Evolutionary conservation across 805 yeast genomes (phyloP), one percentile per base, ranked within the genome.

Genomic region (Komagataella ulmi): DNA sequence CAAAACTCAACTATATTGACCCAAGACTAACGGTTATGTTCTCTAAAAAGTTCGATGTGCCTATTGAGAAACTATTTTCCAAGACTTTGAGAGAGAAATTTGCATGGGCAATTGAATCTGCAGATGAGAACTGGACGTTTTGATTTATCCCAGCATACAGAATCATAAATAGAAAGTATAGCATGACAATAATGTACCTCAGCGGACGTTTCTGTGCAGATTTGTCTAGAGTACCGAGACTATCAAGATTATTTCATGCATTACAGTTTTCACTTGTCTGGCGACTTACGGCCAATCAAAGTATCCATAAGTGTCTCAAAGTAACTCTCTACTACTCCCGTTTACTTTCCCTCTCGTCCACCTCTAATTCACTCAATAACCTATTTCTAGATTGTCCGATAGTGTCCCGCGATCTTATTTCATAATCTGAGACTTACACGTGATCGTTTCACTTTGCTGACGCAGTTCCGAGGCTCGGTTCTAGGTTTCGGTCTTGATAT

Each of bases 81-180:
- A 90, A 89, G 69, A 87, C 98, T 0, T 71, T 91, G 51, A 72
- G 97, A 55, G 97, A 90, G 46, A 91, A 91, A 70, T 91, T 91
- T 69, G 82, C 79, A 48, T 91, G 98, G 98, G 98, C 98, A 30
- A 84, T 91, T 51, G 95, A 90, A 65, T 81, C 90, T 51, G 89
- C 82, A 3, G 97, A 85, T 63, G 88, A 79, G 57, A 69, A 87
- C 59, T 90, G 98, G 98, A 75, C 79, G 57, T 90, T 90, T 62
- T 90, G 67, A 30, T 8, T 5, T 30, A 8, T 10, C 36, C 40
- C n/a, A 30, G 40, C 5, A 5, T 30, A 30, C 4, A 8, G 3
- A 21, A 21, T 21, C 3, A 21, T 21, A 21, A 5, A 21, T 3
- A 21, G 21, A 21, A 21, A 21, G 6, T 21, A 21, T 21, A 21